Evolutionary conservation across 2,329 filamentous ascomycete genomes (phyloP).

Genomic region (Cordyceps javanica): DNA sequence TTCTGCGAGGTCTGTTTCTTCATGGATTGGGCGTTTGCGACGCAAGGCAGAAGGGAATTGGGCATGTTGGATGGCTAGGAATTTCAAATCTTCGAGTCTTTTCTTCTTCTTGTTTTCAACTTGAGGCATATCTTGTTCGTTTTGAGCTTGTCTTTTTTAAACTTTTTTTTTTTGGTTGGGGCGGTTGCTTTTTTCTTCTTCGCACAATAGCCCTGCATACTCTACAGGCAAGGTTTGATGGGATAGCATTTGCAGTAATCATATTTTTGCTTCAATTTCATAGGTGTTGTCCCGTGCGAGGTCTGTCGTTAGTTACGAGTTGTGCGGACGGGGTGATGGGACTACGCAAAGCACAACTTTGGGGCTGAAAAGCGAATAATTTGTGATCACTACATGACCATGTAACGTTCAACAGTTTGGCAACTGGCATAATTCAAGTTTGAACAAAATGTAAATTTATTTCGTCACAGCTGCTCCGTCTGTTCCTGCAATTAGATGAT

Average conservation of each 20-base stretch:
- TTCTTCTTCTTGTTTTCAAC: neutral
- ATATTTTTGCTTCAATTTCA: neutral
- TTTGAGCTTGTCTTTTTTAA: neutral
- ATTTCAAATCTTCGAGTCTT: neutral
- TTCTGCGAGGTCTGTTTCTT: neutral
- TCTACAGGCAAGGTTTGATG: neutral
- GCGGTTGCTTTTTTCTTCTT: neutral
- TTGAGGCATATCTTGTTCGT: neutral
- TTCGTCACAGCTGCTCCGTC: constrained; percentile 11
- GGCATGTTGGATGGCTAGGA: neutral
- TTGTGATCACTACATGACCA: neutral
- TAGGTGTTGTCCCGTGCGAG: neutral
- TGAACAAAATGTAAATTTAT: constrained; percentile 15
- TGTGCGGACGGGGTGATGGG: too few species aligned
- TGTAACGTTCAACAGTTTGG: neutral
- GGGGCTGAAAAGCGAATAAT: too few species aligned
- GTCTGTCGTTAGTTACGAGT: too few species aligned
- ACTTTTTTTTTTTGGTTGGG: neutral
- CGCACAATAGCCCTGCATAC: neutral
- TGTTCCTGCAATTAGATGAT: constrained; percentile 21
- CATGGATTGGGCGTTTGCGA: constrained; percentile 4
- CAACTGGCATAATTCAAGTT: neutral
- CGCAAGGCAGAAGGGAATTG: neutral
- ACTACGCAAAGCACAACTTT: too few species aligned
- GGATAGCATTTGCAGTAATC: neutral